phyloP scores from a whole-genome alignment of 306 rosid genomes.

The Alnus glutinosa region DNA sequence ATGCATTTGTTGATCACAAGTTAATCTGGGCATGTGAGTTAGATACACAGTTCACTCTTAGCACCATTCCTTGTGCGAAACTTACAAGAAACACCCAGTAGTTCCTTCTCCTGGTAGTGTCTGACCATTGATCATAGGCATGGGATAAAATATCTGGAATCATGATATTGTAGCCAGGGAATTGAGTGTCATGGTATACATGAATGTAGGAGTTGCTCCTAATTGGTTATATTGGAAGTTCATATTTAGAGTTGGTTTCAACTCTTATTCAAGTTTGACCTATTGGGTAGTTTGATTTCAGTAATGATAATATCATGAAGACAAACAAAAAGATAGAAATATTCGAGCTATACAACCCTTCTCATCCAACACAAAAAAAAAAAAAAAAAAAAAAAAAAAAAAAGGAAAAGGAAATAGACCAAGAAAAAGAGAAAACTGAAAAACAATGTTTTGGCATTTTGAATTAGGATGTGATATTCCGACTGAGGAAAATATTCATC shows the following conservation, averaged over 20 bases:
- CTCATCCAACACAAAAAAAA: neutral
- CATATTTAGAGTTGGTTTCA: neutral
- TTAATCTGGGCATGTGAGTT: neutral
- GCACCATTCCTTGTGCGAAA: neutral
- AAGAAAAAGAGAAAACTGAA: neutral
- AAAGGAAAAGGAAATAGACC: no score
- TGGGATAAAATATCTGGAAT: neutral
- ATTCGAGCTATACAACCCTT: no score
- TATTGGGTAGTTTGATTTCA: neutral
- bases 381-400: no score
- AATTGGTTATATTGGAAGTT: neutral
- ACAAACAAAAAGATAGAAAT: neutral
- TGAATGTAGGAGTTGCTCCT: neutral
- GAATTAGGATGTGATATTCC: no score
- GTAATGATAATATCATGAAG: neutral
- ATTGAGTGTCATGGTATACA: neutral
- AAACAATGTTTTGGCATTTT: neutral
- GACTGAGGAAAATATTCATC: no score
- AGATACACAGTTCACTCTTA: neutral
- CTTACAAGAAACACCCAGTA: neutral
- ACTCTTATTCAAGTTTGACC: neutral
- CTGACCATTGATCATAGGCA: conserved; percentile 1
- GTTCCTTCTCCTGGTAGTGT: neutral
- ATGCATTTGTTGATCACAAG: neutral
- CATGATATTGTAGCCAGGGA: conserved; percentile 2